Evolutionary conservation across 495 filamentous ascomycete species (phyloP), one percentile per base, ranked within the genome.

Genomic region (Podospora appendiculata): DNA sequence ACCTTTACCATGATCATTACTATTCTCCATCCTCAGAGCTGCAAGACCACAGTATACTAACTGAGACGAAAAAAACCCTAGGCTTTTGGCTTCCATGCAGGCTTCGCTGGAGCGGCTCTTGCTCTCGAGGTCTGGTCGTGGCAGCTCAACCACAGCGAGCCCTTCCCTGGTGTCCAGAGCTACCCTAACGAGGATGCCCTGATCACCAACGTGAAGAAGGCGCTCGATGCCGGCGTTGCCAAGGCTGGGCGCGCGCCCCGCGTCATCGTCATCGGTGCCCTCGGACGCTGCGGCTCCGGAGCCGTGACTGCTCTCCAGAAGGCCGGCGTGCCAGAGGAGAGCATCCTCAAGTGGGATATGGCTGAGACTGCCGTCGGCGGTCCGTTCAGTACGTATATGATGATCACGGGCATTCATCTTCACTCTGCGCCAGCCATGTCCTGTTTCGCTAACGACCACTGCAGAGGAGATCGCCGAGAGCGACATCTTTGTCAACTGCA

Each of bases 301-400:
- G 89, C 93, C 19, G 84, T 95, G 4, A 84, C 92, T 47, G 70
- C 93, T 52, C 87, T 85, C 58, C 75, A 80, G 59, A 82, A 84
- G 69, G 85, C 82, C 18, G 92, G 90, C 42, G 74, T 96, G 33
- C 79, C 83, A 10, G 79, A 84, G 14, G 79, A 81, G 53, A 80
- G 87, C 58, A 82, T 95, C 57, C 68, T 92, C 59, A 81, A 90
- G 75, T 96, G 92, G 92, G 93, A 97, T 76, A 78, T 98, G 70
- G 83, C 76, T 2, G 93, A 96, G 79, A 96, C 92, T n/a, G 74
- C 70, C 3, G 79, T 78, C 63, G 84, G 87, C 32, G 92, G 92
- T 12, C 92, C 92, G 19, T 96, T 95, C 76, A 67, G 64, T 67
- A 47, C 44, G 64, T 61, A 6, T n/a, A 25, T 25, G 25, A 25